Conservation (phyloP, 306 rosid genomes). For the Casuarina equisetifolia region DNA sequence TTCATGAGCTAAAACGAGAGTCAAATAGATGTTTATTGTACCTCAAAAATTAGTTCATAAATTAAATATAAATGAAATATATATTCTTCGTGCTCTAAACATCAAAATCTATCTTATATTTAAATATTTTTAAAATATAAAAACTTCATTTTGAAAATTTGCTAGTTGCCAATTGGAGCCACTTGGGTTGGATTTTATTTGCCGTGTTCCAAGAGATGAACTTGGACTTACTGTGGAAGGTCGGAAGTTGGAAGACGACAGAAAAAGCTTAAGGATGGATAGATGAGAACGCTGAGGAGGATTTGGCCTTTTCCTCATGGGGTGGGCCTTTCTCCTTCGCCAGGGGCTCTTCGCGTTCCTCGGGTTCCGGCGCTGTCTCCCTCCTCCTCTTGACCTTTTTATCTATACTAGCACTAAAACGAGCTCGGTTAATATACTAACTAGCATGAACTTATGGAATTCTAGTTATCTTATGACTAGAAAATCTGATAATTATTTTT, state of each 20-base stretch:
- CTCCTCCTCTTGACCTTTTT: too few relatives aligned
- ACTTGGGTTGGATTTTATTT: too few relatives aligned
- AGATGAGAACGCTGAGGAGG: conserved; percentile 23
- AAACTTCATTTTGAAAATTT: background rate
- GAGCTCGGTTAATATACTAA: background rate
- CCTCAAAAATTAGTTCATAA: too few relatives aligned
- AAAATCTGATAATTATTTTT: too few relatives aligned
- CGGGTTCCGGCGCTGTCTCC: conserved; percentile 36
- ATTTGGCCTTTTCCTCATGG: conserved; percentile 17
- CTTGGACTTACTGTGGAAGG: conserved; percentile 21
- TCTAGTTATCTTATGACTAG: too few relatives aligned
- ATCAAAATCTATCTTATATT: too few relatives aligned
- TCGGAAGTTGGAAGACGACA: conserved; percentile 12
- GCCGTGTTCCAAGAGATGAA: background rate
- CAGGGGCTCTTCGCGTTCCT: conserved; percentile 6
- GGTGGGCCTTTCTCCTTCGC: conserved; percentile 35
- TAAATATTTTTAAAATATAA: too few relatives aligned
- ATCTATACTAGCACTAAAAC: background rate
- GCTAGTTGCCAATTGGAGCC: background rate
- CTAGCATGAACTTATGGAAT: too few relatives aligned
- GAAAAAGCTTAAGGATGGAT: background rate
- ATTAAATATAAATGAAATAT: too few relatives aligned
- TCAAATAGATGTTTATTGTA: too few relatives aligned
- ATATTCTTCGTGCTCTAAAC: too few relatives aligned
- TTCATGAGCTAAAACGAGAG: too few relatives aligned